Base-by-base conservation (phyloP, 1,284 basidiomycete genomes). In the Leccinum griseonigrum region DNA sequence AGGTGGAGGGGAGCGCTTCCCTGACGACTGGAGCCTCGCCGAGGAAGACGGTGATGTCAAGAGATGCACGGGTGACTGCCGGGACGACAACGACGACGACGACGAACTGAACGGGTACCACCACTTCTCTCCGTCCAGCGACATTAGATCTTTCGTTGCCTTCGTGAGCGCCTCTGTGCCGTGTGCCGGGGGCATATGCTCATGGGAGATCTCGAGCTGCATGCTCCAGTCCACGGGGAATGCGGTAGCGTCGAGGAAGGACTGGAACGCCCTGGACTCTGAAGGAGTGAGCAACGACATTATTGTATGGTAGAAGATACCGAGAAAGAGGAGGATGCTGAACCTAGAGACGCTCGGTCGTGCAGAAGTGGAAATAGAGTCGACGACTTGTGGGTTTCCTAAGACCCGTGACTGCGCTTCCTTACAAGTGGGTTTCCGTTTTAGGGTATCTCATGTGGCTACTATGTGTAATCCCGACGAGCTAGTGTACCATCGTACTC, bases 141-240 rank as follows among this genome's bases (percentile, higher is more conserved):
- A 69, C 75, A 76, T 76, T 29, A 77, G 73, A 63, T 76, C 75
- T 72, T 88, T 90, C 0, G 89, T 91, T 0, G 88, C 89, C 71
- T 86, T 88, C 54, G 85, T 75, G 61, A 91, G 79, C 10, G 85
- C 84, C 60, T 90, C 83, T 60, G 78, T 84, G 43, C 79, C 79
- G 54, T 69, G 78, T 50, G 77, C 68, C 5, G 75, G 73, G 1
- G 73, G 74, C 65, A 76, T 75, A 38, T 76, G 74, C 22, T 75
- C 75, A 64, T 76, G 75, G 26, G 71, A 67, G 57, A 74, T 67
- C 51, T 76, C 75, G 13, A 75, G 63, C 36, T 78, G 71, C 74
- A 72, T 76, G 59, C 67, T 68, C 77, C 77, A 76, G 65, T 76
- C 74, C 16, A 67, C 63, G 13, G 77, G 67, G 57, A 74, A 74